phyloP scores from a whole-genome alignment of 169 alveolate genomes.

The Plasmodium fragile region DNA sequence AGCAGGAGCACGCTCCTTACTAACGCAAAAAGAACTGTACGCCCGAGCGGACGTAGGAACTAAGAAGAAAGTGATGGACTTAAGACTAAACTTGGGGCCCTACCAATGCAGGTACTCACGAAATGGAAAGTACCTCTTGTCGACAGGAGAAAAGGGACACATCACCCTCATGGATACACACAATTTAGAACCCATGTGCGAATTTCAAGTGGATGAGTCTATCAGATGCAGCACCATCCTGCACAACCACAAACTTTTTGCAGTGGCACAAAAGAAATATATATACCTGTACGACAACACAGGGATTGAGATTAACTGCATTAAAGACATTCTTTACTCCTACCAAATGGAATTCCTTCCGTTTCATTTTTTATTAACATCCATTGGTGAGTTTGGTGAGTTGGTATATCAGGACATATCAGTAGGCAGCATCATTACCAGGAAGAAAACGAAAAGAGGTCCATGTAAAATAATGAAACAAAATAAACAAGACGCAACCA shows the following conservation, averaged over 20 bases:
- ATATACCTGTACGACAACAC: slow-evolving; percentile 94
- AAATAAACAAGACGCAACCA: slow-evolving; percentile 92
- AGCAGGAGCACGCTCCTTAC: not conserved
- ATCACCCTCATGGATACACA: slow-evolving; percentile 90
- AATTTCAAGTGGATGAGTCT: slow-evolving; percentile 77
- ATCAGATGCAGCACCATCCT: slow-evolving; percentile 84
- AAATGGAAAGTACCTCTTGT: slow-evolving; percentile 92
- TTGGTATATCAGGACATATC: slow-evolving; percentile 95
- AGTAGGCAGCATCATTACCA: slow-evolving; percentile 93
- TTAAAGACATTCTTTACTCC: slow-evolving; percentile 90
- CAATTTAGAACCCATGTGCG: slow-evolving; percentile 81
- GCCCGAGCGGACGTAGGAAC: slow-evolving; percentile 72
- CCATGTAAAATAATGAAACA: slow-evolving; percentile 91
- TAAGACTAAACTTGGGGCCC: slow-evolving; percentile 90
- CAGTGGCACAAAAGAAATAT: slow-evolving; percentile 95
- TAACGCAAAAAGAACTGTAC: slow-evolving; percentile 42
- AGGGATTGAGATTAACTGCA: slow-evolving; percentile 95
- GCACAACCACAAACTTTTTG: slow-evolving; percentile 94
- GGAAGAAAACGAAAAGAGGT: slow-evolving; percentile 92
- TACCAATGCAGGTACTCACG: slow-evolving; percentile 91
- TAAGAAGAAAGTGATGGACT: slow-evolving; percentile 56
- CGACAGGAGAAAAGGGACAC: slow-evolving; percentile 96
- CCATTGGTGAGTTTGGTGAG: slow-evolving; percentile 94
- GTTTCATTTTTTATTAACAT: slow-evolving; percentile 92
- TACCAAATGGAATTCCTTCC: slow-evolving; percentile 94